Base-by-base conservation (phyloP, 352 stramenopile genomes). In the Globisporangium abappressorium region DNA sequence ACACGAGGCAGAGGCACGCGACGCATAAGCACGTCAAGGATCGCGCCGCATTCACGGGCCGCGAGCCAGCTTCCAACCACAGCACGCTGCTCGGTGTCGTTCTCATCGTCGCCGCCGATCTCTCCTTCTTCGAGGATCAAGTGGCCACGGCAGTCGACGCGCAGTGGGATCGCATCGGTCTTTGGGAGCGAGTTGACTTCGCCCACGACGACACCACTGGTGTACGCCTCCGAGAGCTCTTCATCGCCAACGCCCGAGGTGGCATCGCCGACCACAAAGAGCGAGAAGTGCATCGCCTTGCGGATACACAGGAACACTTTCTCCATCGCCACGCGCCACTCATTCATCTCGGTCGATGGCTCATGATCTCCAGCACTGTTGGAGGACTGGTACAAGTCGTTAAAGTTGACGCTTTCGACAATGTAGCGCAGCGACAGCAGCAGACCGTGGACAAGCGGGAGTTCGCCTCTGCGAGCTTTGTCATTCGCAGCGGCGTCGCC, bases 61-160 rank as follows among this genome's bases (percentile, higher is more conserved):
- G 91, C 82, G 6, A 97, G 79, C 91, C 91, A 97, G 63, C 85
- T 94, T 20, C 87, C 86, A 0, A 96, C 85, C 0, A 97, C 89
- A 4, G 88, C 87, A 36, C 86, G 85, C 60, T 96, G 86, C 30
- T 90, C 77, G 4, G 76, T 71, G 46, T 91, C 85, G 24, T 67
- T 80, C 41, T 77, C 81, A 11, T 85, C 78, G 33, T 77, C 72
- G 11, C 78, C 78, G 24, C 75, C 76, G n/a, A 77, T 64, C 0
- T 70, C 68, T 28, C 59, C 76, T 57, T 79, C 69, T 28, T 92
- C 82, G 33, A 93, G 68, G 58, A 94, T 91, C 46, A 92, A 71
- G 63, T 95, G 89, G 15, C 88, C 88, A 8, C 82, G 78, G 65
- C 84, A 95, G 67, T 97, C 87, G 7, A 97, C 80, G 51, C 79